Evolutionary conservation across 352 stramenopile genomes (phyloP), one percentile per base, ranked within the genome.

Genomic region (Peronosclerospora sorghi): DNA sequence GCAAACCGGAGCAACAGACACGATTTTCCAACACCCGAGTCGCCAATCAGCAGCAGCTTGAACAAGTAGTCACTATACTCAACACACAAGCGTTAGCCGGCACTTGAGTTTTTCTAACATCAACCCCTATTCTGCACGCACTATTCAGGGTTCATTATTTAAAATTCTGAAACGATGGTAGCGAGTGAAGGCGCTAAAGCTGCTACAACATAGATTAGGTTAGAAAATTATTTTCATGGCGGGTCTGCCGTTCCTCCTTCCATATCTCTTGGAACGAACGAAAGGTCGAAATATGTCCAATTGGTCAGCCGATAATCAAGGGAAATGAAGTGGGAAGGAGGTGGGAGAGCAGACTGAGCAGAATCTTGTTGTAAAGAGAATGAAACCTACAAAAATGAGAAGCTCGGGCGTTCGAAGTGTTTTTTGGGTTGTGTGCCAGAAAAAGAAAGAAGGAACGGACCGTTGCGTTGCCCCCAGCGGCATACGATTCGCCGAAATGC

Each of bases 1-100:
- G 96, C 96, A 71, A 99, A 99, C 78, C 96, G 86, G 17, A 98
- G 79, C 52, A 99, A 71, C 54, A 99, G 75, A 81, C 96, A 98
- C 51, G 95, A 98, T 81, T 99, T 98, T 40, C 94, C 90, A 48
- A 98, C 95, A 45, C 94, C 95, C 9, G 88, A 97, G 82, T 98
- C 95, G 72, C 95, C 95, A 66, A 98, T 98, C 28, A 98, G 73
- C 47, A 98, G 64, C 59, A 98, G 80, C 75, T 98, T 98, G 68
- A 98, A 98, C 37, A 98, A 62, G 71, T 97, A 98, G 71, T 99
- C 97, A 84, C 89, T 96, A 55, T 28, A 62, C 6, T 48, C 7
- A 32, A 35, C n/a, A 51, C 5, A 21, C 26, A 6, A 1, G 8
- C 2, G 48, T 67, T 42, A 69, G 45, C 45, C 18, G 4, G n/a